Evolutionary conservation across 2,329 filamentous ascomycete genomes (phyloP).

Genomic region (Aspergillus melleus): DNA sequence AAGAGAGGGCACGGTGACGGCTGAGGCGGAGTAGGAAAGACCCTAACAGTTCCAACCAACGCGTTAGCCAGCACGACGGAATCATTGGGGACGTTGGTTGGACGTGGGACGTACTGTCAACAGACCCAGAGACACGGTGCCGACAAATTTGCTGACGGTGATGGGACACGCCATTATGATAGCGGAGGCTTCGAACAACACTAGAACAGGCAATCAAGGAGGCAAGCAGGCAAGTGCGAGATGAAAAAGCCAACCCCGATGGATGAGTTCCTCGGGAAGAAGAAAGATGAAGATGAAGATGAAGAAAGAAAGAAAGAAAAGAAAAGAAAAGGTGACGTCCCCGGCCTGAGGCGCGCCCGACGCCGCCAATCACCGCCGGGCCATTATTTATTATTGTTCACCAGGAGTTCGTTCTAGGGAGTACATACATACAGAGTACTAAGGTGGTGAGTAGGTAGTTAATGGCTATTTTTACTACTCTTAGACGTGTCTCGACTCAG

Average conservation of each 20-base stretch:
- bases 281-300: neutral
- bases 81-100: slow-evolving; percentile 1
- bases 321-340: neutral
- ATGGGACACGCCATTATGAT: slow-evolving; percentile 67
- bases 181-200: too few relatives aligned
- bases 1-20: slow-evolving; percentile 75
- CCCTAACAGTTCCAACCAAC: slow-evolving; percentile 58
- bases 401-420: neutral
- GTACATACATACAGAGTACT: neutral
- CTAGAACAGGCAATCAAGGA: neutral
- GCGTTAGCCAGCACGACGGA: slow-evolving; percentile 1
- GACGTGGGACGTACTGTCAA: slow-evolving; percentile 67
- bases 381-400: neutral
- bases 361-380: neutral
- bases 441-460: too few relatives aligned
- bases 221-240: neutral
- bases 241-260: too few relatives aligned
- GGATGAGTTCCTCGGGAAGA: too few relatives aligned
- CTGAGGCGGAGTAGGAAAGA: slow-evolving; percentile 80
- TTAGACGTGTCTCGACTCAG: neutral
- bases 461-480: too few relatives aligned
- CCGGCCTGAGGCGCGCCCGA: neutral
- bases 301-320: neutral
- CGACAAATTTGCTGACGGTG: slow-evolving; percentile 85
- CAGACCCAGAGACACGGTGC: slow-evolving; percentile 83